Evolutionary conservation across 306 rosid genomes (phyloP).

Genomic region (Citrullus colocynthis): DNA sequence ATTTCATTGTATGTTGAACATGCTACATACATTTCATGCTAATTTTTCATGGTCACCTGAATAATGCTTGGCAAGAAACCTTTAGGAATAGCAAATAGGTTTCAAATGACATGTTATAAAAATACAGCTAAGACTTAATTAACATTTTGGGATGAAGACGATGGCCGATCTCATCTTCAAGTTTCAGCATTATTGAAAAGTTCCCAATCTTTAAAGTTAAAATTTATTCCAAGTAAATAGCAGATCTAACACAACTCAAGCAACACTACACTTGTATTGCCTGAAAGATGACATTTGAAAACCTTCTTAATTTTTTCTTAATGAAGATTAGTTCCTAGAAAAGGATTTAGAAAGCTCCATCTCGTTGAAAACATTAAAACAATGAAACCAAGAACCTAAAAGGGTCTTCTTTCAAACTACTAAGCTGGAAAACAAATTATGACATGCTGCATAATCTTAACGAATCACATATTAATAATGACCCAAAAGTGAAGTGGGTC

Average conservation of each 20-base stretch:
- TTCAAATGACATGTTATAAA: not conserved
- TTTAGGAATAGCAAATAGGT: not conserved
- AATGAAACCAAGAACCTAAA: not conserved
- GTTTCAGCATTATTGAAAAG: not conserved
- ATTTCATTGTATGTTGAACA: not conserved
- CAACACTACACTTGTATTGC: not conserved
- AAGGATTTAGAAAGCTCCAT: not conserved
- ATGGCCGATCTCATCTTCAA: not conserved
- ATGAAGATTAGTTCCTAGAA: not conserved
- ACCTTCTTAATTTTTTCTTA: not conserved
- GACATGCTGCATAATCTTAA: not conserved
- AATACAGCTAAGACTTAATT: not conserved
- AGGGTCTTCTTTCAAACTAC: not conserved
- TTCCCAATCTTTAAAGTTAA: not conserved
- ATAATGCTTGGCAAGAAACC: not conserved
- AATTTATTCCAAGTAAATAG: not conserved
- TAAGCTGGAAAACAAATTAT: slow-evolving; percentile 2
- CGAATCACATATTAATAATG: not conserved
- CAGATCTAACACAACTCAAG: not conserved
- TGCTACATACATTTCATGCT: not conserved
- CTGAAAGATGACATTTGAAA: not conserved
- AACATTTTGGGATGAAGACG: not conserved
- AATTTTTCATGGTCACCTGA: not conserved
- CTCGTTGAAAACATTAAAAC: not conserved
- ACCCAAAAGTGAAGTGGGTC: slow-evolving; percentile 4